These are phyloP conservation scores for Penicillium paneum DNA, from an alignment of 2,329 filamentous ascomycete genomes.

Conservation along the genomic window DNA sequence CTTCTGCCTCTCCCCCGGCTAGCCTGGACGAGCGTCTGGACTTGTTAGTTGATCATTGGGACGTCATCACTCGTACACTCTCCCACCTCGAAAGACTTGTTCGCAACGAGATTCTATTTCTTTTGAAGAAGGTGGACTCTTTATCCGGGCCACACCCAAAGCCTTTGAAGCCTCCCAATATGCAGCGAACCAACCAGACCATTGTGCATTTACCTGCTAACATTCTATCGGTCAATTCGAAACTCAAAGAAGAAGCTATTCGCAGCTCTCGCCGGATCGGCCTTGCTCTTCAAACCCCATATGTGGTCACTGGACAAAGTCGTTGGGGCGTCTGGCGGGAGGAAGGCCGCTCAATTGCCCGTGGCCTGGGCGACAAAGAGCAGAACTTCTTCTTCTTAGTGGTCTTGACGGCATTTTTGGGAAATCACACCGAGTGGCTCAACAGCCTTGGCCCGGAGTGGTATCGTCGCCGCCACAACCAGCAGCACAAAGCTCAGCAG, in stretches of 20 bases:
- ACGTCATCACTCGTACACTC: slow-evolving; percentile 56
- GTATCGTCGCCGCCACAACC: slow-evolving; percentile 52
- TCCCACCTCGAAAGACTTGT: slow-evolving; percentile 53
- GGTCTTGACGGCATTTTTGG: slow-evolving; percentile 58
- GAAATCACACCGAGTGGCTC: slow-evolving; percentile 60
- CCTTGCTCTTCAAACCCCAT: slow-evolving; percentile 54
- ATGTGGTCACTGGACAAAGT: slow-evolving; percentile 57
- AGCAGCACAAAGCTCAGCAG: slow-evolving; percentile 50
- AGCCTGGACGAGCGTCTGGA: slow-evolving; percentile 55
- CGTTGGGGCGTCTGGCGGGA: slow-evolving; percentile 61
- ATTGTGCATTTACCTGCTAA: slow-evolving; percentile 51
- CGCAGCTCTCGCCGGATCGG: slow-evolving; percentile 51
- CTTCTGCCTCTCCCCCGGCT: slow-evolving; percentile 47
- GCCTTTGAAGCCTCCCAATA: slow-evolving; percentile 45
- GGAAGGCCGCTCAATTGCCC: slow-evolving; percentile 57
- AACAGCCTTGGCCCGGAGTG: slow-evolving; percentile 53
- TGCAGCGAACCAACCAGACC: slow-evolving; percentile 49
- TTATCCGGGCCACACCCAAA: slow-evolving; percentile 41
- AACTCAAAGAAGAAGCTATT: slow-evolving; percentile 48
- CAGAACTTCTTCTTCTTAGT: slow-evolving; percentile 60
- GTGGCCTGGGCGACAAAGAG: slow-evolving; percentile 53
- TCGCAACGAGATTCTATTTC: slow-evolving; percentile 50
- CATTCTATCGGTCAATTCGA: slow-evolving; percentile 44
- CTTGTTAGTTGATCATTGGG: slow-evolving; percentile 57
- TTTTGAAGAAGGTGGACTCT: slow-evolving; percentile 50